Evolutionary conservation across 352 stramenopile species (phyloP), one percentile per base, ranked within the genome.

Genomic region (Globisporangium paddicum): DNA sequence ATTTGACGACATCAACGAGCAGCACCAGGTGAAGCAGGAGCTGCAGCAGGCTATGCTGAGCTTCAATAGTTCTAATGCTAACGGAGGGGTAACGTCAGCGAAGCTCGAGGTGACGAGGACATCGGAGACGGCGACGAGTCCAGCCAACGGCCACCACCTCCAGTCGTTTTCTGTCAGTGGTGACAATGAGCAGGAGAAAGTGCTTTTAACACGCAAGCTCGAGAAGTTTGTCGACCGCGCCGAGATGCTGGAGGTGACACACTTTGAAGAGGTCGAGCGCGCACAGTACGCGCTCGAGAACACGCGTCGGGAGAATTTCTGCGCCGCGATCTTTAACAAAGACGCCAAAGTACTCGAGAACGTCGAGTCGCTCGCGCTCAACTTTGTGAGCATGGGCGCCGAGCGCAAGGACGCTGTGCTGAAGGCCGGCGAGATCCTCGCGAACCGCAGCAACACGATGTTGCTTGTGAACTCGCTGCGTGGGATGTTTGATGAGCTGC

Each of bases 371-470:
- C 62, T 92, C 25, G 74, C 78, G 23, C 68, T 67, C 16, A 87
- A 80, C 46, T 82, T 92, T 47, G 80, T 92, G 0, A 72, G 66
- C 11, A 69, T 92, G 41, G 82, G 82, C 0, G 82, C 82, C 0
- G 77, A 87, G 23, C 74, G 66, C 9, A 72, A 87, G 41, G 77
- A 81, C 28, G 82, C 82, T 1, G 81, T 92, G 26, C 56, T 92
- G 19, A 92, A 87, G 51, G 82, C 82, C 35, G 76, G 78, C n/a
- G 82, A 90, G 58, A 90, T 92, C 18, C 66, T 89, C 21, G 79
- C 82, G 19, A 87, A 86, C 51, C 72, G 76, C n/a, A 87, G 79
- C n/a, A 92, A 92, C 60, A 92, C 82, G 71, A 72, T 92, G 67
- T 65, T 90, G 26, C 67, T 92, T 21, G 82, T 85, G 2, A 77